phyloP scores from a whole-genome alignment of 2,329 filamentous ascomycete species.

The Botrytis medusae region DNA sequence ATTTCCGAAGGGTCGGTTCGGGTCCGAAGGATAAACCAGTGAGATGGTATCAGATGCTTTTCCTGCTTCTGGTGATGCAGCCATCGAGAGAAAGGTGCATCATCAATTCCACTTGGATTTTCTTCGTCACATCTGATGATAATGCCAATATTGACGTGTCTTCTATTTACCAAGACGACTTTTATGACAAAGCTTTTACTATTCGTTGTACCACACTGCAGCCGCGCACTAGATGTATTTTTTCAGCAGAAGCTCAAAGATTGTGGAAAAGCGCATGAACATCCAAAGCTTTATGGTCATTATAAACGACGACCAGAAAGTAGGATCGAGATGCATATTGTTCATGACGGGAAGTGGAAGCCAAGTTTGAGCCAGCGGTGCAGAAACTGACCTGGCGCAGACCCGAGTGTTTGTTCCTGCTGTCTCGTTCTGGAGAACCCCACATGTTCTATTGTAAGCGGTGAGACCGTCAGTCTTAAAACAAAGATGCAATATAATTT shows the following conservation, averaged over 20 bases:
- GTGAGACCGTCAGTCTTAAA: background rate
- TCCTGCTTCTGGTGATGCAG: background rate
- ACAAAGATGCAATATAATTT: background rate
- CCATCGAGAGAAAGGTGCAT: background rate
- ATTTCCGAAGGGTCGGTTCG: background rate
- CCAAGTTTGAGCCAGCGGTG: slow-evolving; percentile 4
- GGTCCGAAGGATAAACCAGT: background rate
- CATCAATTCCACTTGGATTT: background rate
- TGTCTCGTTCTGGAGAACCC: background rate
- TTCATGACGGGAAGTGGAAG: background rate
- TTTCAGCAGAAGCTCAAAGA: background rate
- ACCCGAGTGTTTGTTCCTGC: background rate
- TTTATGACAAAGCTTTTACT: background rate
- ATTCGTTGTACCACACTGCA: background rate
- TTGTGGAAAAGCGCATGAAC: background rate
- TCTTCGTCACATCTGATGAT: background rate
- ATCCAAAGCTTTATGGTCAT: no score
- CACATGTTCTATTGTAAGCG: background rate
- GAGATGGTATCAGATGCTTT: background rate
- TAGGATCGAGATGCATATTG: background rate
- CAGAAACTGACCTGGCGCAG: background rate
- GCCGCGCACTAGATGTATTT: background rate
- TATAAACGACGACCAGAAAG: background rate
- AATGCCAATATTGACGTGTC: background rate
- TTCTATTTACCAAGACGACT: background rate